These are phyloP conservation scores for Hypoxylon intermedium DNA, from an alignment of 495 filamentous ascomycete genomes.

Conservation along the genomic window DNA sequence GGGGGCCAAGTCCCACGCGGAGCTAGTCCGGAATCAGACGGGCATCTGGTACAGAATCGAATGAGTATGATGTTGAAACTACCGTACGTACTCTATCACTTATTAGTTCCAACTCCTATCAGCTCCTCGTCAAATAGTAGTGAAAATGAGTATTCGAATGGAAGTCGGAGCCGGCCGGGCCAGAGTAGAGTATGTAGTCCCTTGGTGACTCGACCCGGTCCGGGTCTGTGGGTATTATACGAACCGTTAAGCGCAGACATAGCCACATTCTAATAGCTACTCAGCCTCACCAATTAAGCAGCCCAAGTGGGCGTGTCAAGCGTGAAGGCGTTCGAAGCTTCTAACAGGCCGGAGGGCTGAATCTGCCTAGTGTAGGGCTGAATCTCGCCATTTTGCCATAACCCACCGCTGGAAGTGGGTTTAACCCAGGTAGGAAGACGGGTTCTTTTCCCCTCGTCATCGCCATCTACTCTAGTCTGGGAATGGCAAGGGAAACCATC, in stretches of 20 bases:
- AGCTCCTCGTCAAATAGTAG: no score
- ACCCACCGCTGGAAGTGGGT: not conserved
- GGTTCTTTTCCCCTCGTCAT: constrained; percentile 16
- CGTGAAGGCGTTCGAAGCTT: constrained; percentile 1
- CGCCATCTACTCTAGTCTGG: not conserved
- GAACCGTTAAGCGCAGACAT: not conserved
- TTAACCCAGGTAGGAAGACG: constrained; percentile 15
- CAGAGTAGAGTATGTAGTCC: no score
- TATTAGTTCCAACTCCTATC: no score
- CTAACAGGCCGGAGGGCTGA: constrained; percentile 2
- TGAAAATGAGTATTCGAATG: no score
- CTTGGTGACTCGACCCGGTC: no score
- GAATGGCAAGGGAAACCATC: constrained; percentile 4
- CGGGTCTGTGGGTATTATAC: not conserved
- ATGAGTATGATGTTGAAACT: constrained; percentile 11
- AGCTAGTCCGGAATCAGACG: constrained; percentile 7
- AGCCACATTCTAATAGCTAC: constrained; percentile 21
- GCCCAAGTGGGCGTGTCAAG: constrained; percentile 16
- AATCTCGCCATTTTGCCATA: constrained; percentile 16
- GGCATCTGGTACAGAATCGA: constrained; percentile 5
- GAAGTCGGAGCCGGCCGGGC: no score
- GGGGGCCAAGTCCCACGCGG: constrained; percentile 19
- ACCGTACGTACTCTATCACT: no score
- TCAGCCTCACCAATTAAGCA: constrained; percentile 29
- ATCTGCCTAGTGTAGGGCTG: constrained; percentile 40